phyloP scores from a whole-genome alignment of 2,329 filamentous ascomycete genomes.

The Knufia petricola region DNA sequence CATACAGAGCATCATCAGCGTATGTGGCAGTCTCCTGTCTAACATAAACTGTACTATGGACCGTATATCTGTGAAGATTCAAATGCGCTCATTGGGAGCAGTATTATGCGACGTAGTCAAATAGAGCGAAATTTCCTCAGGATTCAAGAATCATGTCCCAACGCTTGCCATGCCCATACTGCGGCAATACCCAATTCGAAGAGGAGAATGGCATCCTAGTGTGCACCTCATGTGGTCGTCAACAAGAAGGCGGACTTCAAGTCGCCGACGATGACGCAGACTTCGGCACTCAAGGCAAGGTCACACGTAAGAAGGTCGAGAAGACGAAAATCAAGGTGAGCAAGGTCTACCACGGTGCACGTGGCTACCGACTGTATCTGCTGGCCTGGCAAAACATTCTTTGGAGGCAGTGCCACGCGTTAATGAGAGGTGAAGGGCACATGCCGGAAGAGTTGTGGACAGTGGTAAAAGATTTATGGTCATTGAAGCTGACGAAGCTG shows the following conservation, averaged over 20 bases:
- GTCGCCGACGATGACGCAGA: constrained; percentile 19
- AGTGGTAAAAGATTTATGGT: constrained; percentile 77
- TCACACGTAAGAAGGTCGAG: constrained; percentile 48
- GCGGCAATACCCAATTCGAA: constrained; percentile 17
- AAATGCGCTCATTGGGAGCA: background rate
- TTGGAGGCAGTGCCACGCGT: constrained; percentile 67
- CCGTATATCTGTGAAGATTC: background rate
- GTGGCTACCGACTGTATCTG: constrained; percentile 68
- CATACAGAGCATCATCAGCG: no score
- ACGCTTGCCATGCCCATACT: constrained; percentile 12
- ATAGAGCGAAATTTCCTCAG: background rate
- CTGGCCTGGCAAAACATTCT: constrained; percentile 77
- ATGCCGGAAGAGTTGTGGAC: constrained; percentile 64
- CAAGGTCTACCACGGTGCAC: constrained; percentile 50
- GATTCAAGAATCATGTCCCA: background rate
- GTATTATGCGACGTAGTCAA: no score
- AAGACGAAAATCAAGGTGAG: constrained; percentile 42
- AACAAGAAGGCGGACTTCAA: constrained; percentile 15
- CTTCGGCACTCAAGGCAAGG: constrained; percentile 41
- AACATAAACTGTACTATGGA: no score
- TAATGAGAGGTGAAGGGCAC: constrained; percentile 53
- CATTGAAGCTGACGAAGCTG: constrained; percentile 57
- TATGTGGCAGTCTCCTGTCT: no score
- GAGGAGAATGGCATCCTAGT: constrained; percentile 18
- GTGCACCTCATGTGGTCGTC: constrained; percentile 19